Conservation (phyloP, 1,284 basidiomycete genomes). For the Trichosporon asahii region DNA sequence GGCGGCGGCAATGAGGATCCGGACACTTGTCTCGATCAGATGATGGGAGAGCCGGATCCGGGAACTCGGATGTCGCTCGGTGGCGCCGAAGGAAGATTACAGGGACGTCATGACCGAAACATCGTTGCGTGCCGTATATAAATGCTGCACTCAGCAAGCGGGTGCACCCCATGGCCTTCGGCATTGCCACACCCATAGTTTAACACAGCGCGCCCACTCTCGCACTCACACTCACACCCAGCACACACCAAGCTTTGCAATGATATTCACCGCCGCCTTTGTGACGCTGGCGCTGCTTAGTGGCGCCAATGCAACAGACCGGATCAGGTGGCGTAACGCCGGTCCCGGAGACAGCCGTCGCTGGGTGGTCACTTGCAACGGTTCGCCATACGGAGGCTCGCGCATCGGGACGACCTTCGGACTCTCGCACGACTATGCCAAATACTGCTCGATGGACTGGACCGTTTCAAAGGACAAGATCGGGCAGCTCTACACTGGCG, state of each 20-base stretch:
- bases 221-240: too few species aligned
- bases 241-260: neutral
- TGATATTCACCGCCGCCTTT: too few species aligned
- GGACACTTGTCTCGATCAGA: neutral
- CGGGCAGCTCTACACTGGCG: neutral
- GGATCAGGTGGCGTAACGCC: neutral
- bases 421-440: neutral
- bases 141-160: too few species aligned
- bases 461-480: neutral
- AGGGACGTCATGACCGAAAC: too few species aligned
- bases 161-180: too few species aligned
- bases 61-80: neutral
- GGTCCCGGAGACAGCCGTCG: neutral
- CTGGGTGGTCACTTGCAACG: neutral
- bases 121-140: too few species aligned
- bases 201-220: too few species aligned
- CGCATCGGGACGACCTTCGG: neutral
- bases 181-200: too few species aligned
- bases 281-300: neutral
- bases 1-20: neutral
- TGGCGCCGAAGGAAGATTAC: too few species aligned
- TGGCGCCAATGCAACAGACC: neutral
- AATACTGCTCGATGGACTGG: constrained; percentile 1
- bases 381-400: neutral
- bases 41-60: neutral